Evolutionary conservation across 805 yeast genomes (phyloP).

Genomic region (Peterozyma xylosa): DNA sequence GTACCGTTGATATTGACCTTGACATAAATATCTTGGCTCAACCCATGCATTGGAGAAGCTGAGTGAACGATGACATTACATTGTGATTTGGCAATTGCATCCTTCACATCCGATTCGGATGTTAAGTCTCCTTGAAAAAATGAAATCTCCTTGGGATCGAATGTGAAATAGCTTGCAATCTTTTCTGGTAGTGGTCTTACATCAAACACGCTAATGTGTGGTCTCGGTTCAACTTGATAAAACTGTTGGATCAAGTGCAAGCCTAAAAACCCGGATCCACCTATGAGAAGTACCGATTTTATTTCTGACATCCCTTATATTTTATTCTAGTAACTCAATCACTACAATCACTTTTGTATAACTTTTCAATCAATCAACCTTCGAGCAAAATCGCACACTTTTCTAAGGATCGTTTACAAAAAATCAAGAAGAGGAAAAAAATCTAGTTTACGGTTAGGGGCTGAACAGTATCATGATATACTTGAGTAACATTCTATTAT

Average conservation of each 20-base stretch:
- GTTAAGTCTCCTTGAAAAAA: slow-evolving; percentile 85
- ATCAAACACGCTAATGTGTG: slow-evolving; percentile 81
- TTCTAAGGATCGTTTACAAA: too few species aligned
- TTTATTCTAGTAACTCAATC: too few species aligned
- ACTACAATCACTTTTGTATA: too few species aligned
- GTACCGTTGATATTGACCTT: slow-evolving; percentile 93
- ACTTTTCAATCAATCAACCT: too few species aligned
- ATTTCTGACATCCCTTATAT: slow-evolving; percentile 9
- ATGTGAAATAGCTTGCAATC: slow-evolving; percentile 66
- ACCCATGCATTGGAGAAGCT: slow-evolving; percentile 94
- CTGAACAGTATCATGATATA: too few species aligned
- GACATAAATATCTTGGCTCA: slow-evolving; percentile 71
- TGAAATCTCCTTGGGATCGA: slow-evolving; percentile 47
- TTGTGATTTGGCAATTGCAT: slow-evolving; percentile 48
- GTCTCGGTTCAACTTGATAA: slow-evolving; percentile 53
- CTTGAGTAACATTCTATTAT: too few species aligned
- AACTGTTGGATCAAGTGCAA: slow-evolving; percentile 86
- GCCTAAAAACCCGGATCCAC: slow-evolving; percentile 94
- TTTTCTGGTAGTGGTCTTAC: slow-evolving; percentile 79
- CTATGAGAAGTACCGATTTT: slow-evolving; percentile 73
- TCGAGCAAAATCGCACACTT: too few species aligned
- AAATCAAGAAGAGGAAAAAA: too few species aligned
- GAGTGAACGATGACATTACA: slow-evolving; percentile 86
- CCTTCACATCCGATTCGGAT: slow-evolving; percentile 54
- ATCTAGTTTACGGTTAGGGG: too few species aligned